A percentile compares a stretch with the other conserved stretches of the same genome.
These are phyloP conservation scores for Chaetomium cochliodes DNA, from an alignment of 495 filamentous ascomycete species.

Conservation along the genomic window DNA sequence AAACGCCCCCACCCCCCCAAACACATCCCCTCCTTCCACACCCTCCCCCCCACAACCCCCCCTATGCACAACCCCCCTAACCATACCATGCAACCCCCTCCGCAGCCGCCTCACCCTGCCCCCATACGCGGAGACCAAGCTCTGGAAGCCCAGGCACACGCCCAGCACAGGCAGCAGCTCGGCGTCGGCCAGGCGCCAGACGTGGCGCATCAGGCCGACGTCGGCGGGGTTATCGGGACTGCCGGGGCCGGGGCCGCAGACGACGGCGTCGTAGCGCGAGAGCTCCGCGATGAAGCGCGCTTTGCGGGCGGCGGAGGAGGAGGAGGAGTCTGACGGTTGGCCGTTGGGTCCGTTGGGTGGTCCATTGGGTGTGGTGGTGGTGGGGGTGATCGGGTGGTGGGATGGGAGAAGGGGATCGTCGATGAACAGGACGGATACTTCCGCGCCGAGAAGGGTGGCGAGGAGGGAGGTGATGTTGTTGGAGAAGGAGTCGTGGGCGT, in stretches of 20 bases:
- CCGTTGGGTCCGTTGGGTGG: neutral
- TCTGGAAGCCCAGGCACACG: constrained; percentile 92
- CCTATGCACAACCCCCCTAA: constrained; percentile 59
- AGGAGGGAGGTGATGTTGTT: constrained; percentile 87
- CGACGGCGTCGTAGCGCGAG: constrained; percentile 66
- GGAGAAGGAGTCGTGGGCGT: constrained; percentile 94
- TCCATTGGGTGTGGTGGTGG: constrained; percentile 1
- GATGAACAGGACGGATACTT: constrained; percentile 70
- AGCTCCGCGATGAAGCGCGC: constrained; percentile 48
- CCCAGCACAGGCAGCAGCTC: constrained; percentile 73
- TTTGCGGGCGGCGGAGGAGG: constrained; percentile 15
- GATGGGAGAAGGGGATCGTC: constrained; percentile 50
- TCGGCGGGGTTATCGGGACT: constrained; percentile 58
- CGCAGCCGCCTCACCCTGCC: constrained; percentile 60
- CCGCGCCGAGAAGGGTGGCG: constrained; percentile 58
- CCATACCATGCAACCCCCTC: constrained; percentile 77
- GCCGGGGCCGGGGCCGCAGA: constrained; percentile 80
- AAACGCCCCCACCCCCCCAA: constrained; percentile 53
- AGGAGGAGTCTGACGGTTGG: too few species aligned
- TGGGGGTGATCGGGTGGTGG: neutral
- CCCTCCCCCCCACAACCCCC: constrained; percentile 32
- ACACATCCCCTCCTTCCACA: constrained; percentile 39
- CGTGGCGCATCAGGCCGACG: constrained; percentile 72
- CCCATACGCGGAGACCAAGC: constrained; percentile 66
- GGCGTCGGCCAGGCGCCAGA: constrained; percentile 66